phyloP scores from a whole-genome alignment of 306 rosid species.

The Inga laurina region DNA sequence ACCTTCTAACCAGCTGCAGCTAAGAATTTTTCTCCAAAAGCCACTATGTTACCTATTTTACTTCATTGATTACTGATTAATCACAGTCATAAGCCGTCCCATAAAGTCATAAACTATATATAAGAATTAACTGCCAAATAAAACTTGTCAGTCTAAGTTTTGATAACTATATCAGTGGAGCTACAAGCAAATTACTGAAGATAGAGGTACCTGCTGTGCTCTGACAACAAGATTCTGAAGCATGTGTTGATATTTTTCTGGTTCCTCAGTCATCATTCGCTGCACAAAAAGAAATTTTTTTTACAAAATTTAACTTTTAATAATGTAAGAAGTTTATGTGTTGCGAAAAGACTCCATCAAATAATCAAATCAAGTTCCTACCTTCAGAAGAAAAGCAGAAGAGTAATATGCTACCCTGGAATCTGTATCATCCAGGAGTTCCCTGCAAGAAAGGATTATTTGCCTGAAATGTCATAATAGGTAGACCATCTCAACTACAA shows the following conservation, averaged over 20 bases:
- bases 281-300: conserved; percentile 45
- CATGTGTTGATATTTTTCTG: conserved; percentile 93
- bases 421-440: conserved; percentile 93
- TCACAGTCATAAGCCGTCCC: not conserved
- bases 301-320: conserved; percentile 7
- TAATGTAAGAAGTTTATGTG: conserved; percentile 8
- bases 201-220: conserved; percentile 93
- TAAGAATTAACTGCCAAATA: conserved; percentile 13
- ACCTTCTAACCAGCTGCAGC: not conserved
- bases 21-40: not conserved
- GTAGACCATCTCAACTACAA: conserved; percentile 9
- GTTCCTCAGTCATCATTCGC: conserved; percentile 97
- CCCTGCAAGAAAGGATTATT: conserved; percentile 56
- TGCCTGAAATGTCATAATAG: conserved; percentile 10
- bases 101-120: conserved; percentile 9
- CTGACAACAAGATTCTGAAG: conserved; percentile 92
- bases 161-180: conserved; percentile 1
- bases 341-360: not conserved
- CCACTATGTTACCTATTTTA: conserved; percentile 1
- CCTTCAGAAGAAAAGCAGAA: conserved; percentile 98
- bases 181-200: conserved; percentile 34
- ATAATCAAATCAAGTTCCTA: conserved; percentile 45
- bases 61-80: not conserved
- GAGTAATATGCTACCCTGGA: conserved; percentile 97
- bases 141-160: conserved; percentile 18